phyloP scores from a whole-genome alignment of 495 filamentous ascomycete genomes.

The Daldinia bambusicola region DNA sequence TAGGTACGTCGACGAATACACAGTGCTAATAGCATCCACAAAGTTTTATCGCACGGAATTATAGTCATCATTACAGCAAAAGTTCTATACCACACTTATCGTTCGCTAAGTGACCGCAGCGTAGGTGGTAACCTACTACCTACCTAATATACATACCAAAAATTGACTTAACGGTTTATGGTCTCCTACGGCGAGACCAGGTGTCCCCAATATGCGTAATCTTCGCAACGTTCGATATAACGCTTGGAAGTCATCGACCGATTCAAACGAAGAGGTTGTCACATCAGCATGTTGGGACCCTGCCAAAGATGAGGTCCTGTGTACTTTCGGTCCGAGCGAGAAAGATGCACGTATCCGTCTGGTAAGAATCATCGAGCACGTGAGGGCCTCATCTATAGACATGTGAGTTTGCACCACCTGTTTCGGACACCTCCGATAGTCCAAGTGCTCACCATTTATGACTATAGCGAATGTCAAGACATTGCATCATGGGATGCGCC shows the following conservation, averaged over 20 bases:
- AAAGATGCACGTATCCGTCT: constrained; percentile 72
- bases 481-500: constrained; percentile 91
- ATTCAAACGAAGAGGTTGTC: constrained; percentile 53
- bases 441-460: constrained; percentile 24
- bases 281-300: constrained; percentile 83
- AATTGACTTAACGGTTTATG: background rate
- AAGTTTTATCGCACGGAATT: constrained; percentile 34
- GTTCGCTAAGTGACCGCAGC: background rate
- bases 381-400: constrained; percentile 49
- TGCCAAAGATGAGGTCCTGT: constrained; percentile 73
- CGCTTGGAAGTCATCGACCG: constrained; percentile 63
- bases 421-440: constrained; percentile 24
- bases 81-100: constrained; percentile 25
- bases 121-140: background rate
- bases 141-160: background rate
- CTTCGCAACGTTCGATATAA: constrained; percentile 75
- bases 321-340: constrained; percentile 77
- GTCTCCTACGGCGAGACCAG: constrained; percentile 3
- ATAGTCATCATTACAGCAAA: constrained; percentile 31
- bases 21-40: constrained; percentile 25
- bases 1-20: background rate
- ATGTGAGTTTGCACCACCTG: constrained; percentile 55
- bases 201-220: constrained; percentile 74
- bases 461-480: constrained; percentile 51
- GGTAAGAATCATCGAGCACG: constrained; percentile 60